Evolutionary conservation across 768 basidiomycete species (phyloP).

Genomic region (Pisolithus marmoratus): DNA sequence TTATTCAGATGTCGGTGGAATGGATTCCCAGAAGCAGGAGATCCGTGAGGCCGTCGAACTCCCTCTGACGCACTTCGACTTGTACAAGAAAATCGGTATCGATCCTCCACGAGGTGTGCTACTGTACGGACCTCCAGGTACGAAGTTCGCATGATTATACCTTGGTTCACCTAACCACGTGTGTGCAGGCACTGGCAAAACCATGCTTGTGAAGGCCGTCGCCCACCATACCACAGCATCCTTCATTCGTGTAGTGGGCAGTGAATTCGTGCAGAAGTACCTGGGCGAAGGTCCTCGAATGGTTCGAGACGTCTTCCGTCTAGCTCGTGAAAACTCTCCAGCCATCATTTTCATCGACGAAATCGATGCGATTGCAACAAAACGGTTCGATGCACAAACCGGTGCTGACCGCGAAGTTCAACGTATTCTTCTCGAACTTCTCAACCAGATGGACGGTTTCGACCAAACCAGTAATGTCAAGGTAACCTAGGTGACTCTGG

Average conservation of each 20-base stretch:
- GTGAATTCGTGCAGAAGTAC: conserved; percentile 99
- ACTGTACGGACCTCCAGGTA: conserved; percentile 94
- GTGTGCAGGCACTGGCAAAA: conserved; percentile 90
- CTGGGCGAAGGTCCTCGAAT: conserved; percentile 98
- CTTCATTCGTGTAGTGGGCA: conserved; percentile 97
- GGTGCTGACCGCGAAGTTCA: conserved; percentile 99
- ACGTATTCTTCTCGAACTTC: conserved; percentile 90
- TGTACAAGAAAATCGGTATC: conserved; percentile 99
- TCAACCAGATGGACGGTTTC: conserved; percentile 99
- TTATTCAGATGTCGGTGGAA: conserved; percentile 93
- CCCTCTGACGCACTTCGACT: conserved; percentile 92
- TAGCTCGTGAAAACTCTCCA: conserved; percentile 94
- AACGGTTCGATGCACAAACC: conserved; percentile 98
- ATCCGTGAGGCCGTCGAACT: conserved; percentile 98
- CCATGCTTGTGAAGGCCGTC: conserved; percentile 99
- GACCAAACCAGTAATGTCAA: conserved; percentile 99
- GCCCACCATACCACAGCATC: conserved; percentile 95
- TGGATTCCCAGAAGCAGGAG: conserved; percentile 98
- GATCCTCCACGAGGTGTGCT: conserved; percentile 97
- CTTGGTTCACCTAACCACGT: conserved; percentile 3
- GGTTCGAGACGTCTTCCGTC: conserved; percentile 98
- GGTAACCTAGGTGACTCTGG: conserved; percentile 36
- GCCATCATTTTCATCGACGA: conserved; percentile 99
- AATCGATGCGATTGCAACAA: conserved; percentile 97
- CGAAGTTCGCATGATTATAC: conserved; percentile 9